Conservation (phyloP, 1,284 basidiomycete species). For the Cutaneotrichosporon cyanovorans region DNA sequence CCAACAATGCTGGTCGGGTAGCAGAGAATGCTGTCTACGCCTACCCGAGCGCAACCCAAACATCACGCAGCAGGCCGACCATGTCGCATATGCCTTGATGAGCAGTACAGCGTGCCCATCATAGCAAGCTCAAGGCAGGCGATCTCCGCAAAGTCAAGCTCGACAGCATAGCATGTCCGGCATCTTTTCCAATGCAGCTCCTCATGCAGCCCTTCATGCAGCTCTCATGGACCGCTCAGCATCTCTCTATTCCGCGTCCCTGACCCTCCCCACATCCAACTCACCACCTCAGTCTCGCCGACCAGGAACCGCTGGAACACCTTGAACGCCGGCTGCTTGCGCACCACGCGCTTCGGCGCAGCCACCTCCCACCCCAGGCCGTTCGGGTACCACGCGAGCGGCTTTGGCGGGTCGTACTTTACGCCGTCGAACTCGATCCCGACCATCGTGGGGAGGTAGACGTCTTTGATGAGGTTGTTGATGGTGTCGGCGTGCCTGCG, state of each 20-base stretch:
- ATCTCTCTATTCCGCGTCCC: background rate
- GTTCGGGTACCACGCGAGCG: constrained; percentile 88
- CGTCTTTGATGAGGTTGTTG: constrained; percentile 63
- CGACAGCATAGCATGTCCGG: no score
- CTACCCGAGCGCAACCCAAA: no score
- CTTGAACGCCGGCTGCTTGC: constrained; percentile 89
- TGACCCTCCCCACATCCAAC: constrained; percentile 31
- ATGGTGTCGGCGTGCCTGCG: constrained; percentile 63
- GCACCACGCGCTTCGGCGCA: constrained; percentile 78
- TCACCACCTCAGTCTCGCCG: constrained; percentile 91
- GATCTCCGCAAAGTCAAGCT: no score
- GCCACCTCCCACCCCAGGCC: constrained; percentile 94
- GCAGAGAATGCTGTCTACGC: no score
- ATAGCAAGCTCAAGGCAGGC: no score
- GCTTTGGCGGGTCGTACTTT: constrained; percentile 62
- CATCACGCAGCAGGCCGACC: no score
- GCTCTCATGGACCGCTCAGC: background rate
- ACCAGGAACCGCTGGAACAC: constrained; percentile 95
- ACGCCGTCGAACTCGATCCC: constrained; percentile 68
- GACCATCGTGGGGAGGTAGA: constrained; percentile 70
- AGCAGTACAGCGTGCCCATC: no score
- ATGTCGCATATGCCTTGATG: no score
- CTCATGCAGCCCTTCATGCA: background rate
- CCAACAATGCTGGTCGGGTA: no score
- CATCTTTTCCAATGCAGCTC: no score